Base-by-base conservation (phyloP, 331 rosid genomes). In the Pyracantha coccinea region DNA sequence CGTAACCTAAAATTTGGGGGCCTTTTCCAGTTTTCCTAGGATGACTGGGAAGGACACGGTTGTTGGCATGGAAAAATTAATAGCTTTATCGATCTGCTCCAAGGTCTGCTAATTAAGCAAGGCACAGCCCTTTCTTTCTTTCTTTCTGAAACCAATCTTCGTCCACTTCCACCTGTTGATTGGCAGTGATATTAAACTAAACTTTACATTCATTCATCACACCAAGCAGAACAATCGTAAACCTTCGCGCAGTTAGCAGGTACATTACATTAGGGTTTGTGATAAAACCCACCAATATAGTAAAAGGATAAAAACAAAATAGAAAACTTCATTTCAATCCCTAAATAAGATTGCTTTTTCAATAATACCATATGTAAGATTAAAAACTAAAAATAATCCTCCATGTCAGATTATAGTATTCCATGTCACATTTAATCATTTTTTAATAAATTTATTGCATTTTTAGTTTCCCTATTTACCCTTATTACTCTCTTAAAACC, bases 1-100 rank as follows among this genome's bases (percentile, higher is more conserved):
- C 28, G 66, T 73, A 61, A 69, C 89, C 89, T 83, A 69, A 75
- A 83, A 69, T 83, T 81, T 74, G 84, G 41, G 68, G 62, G 32
- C 1, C 68, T 52, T 78, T 73, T 80, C 52, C 81, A 38, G 63
- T 52, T 78, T 73, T 80, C 52, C 81, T 53, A 69, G 73, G 73
- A 61, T 53, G 59, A 7, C 23, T 2, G 59, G 21, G 59, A 53
- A 20, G 68, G 74, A 72, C 79, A 58, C 23, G 59, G 24, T 21
- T 57, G 29, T 57, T 57, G 29, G 27, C 27, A 57, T 10, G 8
- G 5, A 35, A 38, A 38, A 38, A 38, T 38, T 10, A 38, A 38
- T 38, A 38, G 45, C 75, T 66, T 76, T 77, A 47, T 59, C 68
- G 15, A 21, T 68, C 59, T 38, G 70, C 58, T 68, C 75, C 75